Base-by-base conservation (phyloP, 129 eudicot genomes). In the Cynara cardunculus region DNA sequence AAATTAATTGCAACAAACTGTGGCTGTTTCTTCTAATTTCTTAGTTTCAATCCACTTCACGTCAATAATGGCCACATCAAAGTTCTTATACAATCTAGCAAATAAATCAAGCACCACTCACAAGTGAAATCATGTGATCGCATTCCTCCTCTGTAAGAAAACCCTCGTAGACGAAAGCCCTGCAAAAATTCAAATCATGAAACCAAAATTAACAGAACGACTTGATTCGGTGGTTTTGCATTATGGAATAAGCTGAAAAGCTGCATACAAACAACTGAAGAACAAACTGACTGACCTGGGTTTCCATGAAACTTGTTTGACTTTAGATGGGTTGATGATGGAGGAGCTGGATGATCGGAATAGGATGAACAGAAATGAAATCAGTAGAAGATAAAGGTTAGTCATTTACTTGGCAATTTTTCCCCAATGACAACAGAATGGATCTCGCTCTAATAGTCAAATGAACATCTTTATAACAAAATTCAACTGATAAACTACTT, bases 111-210 rank as follows among this genome's bases (percentile, higher is more conserved):
- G 7, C 9, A 56, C 28, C 8, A 91, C 98, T 89, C 70, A 96
- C 98, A 74, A 96, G 87, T 5, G 96, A 88, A 69, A 96, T 71
- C 78, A 96, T 77, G 78, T 96, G 99, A 83, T 96, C 90, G 78
- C 99, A 96, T 86, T 96, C 99, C 41, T 91, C 97, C 18, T 88
- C 87, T 9, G 97, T 96, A 12, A 96, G 85, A 88, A 96, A 96
- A 16, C 97, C 96, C 71, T 96, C 90, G 77, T 96, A 96, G 76
- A 96, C 95, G 77, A 96, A 96, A 16, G 98, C 99, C 87, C 99
- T 96, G 85, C 24, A 69, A 25, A 41, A 74, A 14, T 37, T 41
- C 19, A 25, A 81, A 61, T 59, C 46, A 41, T n/a, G 12, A 62
- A 25, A 7, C 7, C 25, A 66, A 16, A 1, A 27, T 53, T 24